Base-by-base conservation (phyloP, 2,329 filamentous ascomycete species). In the Fusarium pininemorale region DNA sequence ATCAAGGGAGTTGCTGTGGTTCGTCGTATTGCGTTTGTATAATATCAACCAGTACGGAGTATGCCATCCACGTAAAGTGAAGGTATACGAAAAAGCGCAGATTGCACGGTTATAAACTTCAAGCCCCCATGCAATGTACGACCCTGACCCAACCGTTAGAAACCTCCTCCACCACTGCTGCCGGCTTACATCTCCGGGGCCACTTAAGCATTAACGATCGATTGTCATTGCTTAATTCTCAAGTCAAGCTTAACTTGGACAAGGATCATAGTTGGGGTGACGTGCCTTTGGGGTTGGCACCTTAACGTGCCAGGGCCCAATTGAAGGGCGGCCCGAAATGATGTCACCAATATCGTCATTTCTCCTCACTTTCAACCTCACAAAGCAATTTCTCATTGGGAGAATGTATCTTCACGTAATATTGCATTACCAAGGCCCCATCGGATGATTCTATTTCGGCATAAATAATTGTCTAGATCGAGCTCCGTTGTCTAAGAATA, bases 311-410 rank as follows among this genome's bases (percentile, higher is more conserved):
- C 50, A 65, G 37, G 66, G 59, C 47, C 58, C 44, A 63, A 60
- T 60, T 37, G 53, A 51, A 60, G 18, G 20, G 35, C 39, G 18
- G 48, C 12, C 32, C 42, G 14, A 18, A 18, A 70, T 79, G 77
- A 79, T 77, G 77, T 79, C 77, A 79, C 68, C 9, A 39, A 70
- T n/a, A 67, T 58, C 71, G 71, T 74, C 72, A 72, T 69, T 28
- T 45, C 54, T 47, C 57, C 59, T 64, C 59, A 51, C 51, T n/a
- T 22, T 38, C 37, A 20, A 13, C 55, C 37, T 44, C 54, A 35
- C 26, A 56, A 70, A 69, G 50, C 50, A 64, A 69, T 56, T 54
- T n/a, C n/a, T 32, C 47, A 38, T 37, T 24, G 45, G 56, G 38
- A 65, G n/a, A 63, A 66, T 47, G 53, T 66, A 55, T 38, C 20